phyloP scores from a whole-genome alignment of 2,329 filamentous ascomycete species.

The Calonectria naviculata region DNA sequence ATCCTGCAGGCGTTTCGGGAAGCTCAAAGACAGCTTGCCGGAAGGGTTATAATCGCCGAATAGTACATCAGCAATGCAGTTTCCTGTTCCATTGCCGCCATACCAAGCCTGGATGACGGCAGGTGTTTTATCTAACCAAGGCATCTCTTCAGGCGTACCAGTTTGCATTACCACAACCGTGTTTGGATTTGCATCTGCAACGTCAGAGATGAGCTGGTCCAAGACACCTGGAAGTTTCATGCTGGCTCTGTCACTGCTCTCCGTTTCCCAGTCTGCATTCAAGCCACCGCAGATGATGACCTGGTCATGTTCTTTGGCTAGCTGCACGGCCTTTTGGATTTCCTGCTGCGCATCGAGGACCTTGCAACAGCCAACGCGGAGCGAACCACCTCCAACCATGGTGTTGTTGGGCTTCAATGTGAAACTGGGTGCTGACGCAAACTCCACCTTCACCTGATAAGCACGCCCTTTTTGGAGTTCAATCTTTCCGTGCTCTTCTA shows the following conservation, averaged over 20 bases:
- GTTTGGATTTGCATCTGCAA: not conserved
- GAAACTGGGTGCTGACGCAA: conserved; percentile 3
- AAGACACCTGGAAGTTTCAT: not conserved
- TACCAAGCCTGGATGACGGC: not conserved
- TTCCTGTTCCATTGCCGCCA: not conserved
- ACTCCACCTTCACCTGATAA: conserved; percentile 23
- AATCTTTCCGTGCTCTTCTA: conserved; percentile 39
- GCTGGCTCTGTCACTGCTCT: not conserved
- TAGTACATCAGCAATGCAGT: not conserved
- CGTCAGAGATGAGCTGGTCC: not conserved
- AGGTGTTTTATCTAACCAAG: not conserved
- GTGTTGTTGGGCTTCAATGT: not conserved
- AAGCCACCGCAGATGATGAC: not conserved
- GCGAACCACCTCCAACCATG: not conserved
- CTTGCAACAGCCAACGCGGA: not conserved
- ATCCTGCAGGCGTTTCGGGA: not conserved
- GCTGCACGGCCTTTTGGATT: not conserved
- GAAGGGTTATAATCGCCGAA: not conserved
- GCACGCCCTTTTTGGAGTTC: conserved; percentile 14
- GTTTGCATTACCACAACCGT: not conserved
- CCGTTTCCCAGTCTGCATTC: not conserved
- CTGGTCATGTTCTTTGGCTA: not conserved
- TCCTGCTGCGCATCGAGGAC: not conserved
- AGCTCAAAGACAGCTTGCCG: not conserved
- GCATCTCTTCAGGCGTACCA: not conserved